These are phyloP conservation scores for Debaryomyces robertsiae DNA, from an alignment of 1,139 yeast genomes.

Conservation along the genomic window DNA sequence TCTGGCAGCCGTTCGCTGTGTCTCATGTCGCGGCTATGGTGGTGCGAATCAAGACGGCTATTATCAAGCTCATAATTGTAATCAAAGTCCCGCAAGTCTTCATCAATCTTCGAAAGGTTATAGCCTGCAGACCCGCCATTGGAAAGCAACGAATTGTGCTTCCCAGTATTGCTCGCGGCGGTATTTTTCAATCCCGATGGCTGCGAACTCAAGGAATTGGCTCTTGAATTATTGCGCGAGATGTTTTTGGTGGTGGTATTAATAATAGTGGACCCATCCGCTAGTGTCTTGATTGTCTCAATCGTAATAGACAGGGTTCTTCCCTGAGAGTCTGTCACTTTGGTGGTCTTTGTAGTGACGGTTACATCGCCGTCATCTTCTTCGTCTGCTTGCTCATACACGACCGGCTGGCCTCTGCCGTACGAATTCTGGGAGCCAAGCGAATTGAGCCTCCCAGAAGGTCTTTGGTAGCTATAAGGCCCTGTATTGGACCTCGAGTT, in stretches of 20 bases:
- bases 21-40: constrained; percentile 12
- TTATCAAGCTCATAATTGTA: constrained; percentile 41
- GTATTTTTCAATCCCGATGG: constrained; percentile 18
- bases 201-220: constrained; percentile 30
- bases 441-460: constrained; percentile 6
- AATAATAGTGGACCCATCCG: constrained; percentile 49
- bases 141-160: constrained; percentile 20
- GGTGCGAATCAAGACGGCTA: constrained; percentile 5
- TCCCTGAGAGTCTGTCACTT: constrained; percentile 46
- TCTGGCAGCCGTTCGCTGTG: neutral
- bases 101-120: constrained; percentile 46
- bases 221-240: constrained; percentile 38
- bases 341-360: constrained; percentile 47
- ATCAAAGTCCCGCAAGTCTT: constrained; percentile 48
- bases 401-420: constrained; percentile 6
- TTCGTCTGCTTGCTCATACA: constrained; percentile 6
- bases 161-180: constrained; percentile 21
- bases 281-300: constrained; percentile 41
- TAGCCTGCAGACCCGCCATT: constrained; percentile 19
- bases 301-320: constrained; percentile 47
- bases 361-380: constrained; percentile 31
- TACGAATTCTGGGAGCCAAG: constrained; percentile 3
- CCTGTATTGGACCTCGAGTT: constrained; percentile 7
- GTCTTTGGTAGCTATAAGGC: neutral
- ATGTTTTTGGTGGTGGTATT: constrained; percentile 50